Evolutionary conservation across 2,329 filamentous ascomycete species (phyloP), one percentile per base, ranked within the genome.

Genomic region (Colletotrichum tofieldiae): DNA sequence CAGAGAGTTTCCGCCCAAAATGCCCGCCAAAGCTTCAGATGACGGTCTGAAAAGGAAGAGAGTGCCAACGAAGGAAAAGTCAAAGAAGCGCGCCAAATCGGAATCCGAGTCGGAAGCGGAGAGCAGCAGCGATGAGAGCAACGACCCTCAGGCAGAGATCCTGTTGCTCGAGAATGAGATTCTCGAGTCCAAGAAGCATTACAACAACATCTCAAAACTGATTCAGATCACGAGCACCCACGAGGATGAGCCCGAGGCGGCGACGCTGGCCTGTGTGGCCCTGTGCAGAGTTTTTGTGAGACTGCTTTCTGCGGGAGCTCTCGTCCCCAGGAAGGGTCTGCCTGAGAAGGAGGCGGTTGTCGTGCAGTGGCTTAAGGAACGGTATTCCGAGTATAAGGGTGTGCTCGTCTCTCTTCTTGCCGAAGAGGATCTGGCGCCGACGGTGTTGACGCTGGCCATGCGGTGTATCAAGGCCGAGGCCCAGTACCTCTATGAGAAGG

Each of bases 251-350:
- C 81, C 85, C 2, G 88, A 92, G 54, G 85, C 89, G 5, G 86
- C 89, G 14, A 85, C 94, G 58, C 84, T 93, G 43, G 93, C 95
- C 0, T 90, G 92, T 0, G 92, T 98, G 26, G 92, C 95, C 2
- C 86, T 98, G 59, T 98, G 95, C 81, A 90, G 95, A 76, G 91
- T 97, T 45, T 98, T 98, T 80, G 90, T 95, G 79, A 90, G 94
- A 72, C 85, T 98, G 71, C 89, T 97, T 74, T 92, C 93, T 1
- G 89, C 91, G 54, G 94, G 95, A 58, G 89, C 88, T 73, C 84
- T 98, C 78, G 86, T 88, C 29, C 89, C 90, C 80, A 90, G 88
- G 77, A 91, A 90, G 77, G 88, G 86, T 32, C 86, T 90, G 67
- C 89, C 90, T 14, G 93, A 95, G 74, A 93, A 94, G 77, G 94